Base-by-base conservation (phyloP, 2,329 filamentous ascomycete species). In the Elsinoe batatas region DNA sequence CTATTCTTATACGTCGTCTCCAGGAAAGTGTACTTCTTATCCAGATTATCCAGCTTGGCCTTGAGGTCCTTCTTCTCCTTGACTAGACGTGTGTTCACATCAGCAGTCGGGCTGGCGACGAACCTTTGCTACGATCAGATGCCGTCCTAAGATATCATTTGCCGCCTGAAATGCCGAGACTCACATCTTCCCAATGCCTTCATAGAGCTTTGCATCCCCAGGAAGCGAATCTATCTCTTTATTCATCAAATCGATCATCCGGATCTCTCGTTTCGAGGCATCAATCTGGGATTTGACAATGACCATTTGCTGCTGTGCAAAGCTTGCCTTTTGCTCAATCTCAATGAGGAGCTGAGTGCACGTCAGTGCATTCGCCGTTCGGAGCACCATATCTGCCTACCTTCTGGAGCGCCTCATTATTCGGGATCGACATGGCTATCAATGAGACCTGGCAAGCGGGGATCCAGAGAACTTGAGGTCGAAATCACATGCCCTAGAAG, bases 1-100 rank as follows among this genome's bases (percentile, higher is more conserved):
- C 90, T 95, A 67, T 97, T 98, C 75, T 94, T 90, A 68, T 89
- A 87, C 50, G 93, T 97, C 57, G 89, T 95, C 75, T 97, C 91
- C 43, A 97, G 78, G 67, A 96, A 97, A 64, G 91, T 82, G 64
- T 96, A 76, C 70, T 88, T 90, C 79, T 97, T 95, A 62, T 87
- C 84, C 61, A 97, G 73, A 61, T 85, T 85, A 38, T 86, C 79
- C 59, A 95, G 82, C 63, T 96, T 91, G 26, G 79, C 77, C 64
- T 90, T 85, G 60, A 91, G 74, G 53, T 85, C 82, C 64, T 85
- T 81, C 57, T 83, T 84, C 72, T 96, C 90, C 43, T 77, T 74
- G 36, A 83, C 78, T 57, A 97, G 78, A 62, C 93, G 87, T 64
- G 83, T 79, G 66, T 88, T 84, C 61, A 97, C 80, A 17, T 83